Conservation (phyloP, 2,329 filamentous ascomycete genomes). For the Sclerotinia sclerotiorum region DNA sequence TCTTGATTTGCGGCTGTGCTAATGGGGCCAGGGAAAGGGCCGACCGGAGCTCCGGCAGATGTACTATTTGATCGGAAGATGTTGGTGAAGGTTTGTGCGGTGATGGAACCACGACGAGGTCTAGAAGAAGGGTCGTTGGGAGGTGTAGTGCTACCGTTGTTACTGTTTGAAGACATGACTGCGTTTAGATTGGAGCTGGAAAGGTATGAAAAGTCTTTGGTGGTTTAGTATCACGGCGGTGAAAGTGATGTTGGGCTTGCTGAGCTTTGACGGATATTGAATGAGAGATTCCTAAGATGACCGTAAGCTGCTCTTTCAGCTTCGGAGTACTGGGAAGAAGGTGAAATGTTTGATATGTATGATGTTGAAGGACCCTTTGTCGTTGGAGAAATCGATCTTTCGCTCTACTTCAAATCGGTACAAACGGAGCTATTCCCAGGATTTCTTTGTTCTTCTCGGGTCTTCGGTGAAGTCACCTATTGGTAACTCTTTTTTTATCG, state of each 20-base stretch:
- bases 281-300: conserved; percentile 30
- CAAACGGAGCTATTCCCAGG: not conserved
- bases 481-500: not conserved
- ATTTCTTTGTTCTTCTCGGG: conserved; percentile 10
- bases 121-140: conserved; percentile 44
- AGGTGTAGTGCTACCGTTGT: conserved; percentile 44
- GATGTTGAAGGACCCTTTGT: conserved; percentile 9
- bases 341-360: not conserved
- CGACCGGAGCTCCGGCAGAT: conserved; percentile 44
- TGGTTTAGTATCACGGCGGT: not conserved
- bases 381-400: not conserved
- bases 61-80: conserved; percentile 58
- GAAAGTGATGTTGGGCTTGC: not conserved
- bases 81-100: conserved; percentile 43
- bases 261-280: not conserved
- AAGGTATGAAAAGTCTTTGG: not conserved
- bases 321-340: conserved; percentile 22
- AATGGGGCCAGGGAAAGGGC: conserved; percentile 51
- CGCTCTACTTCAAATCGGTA: not conserved
- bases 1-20: conserved; percentile 53
- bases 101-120: conserved; percentile 49
- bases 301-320: conserved; percentile 34
- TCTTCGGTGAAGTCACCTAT: conserved; percentile 5
- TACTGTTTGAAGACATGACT: conserved; percentile 47
- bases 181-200: conserved; percentile 16